Conservation (phyloP, 306 rosid genomes). For the Citrullus amarus region DNA sequence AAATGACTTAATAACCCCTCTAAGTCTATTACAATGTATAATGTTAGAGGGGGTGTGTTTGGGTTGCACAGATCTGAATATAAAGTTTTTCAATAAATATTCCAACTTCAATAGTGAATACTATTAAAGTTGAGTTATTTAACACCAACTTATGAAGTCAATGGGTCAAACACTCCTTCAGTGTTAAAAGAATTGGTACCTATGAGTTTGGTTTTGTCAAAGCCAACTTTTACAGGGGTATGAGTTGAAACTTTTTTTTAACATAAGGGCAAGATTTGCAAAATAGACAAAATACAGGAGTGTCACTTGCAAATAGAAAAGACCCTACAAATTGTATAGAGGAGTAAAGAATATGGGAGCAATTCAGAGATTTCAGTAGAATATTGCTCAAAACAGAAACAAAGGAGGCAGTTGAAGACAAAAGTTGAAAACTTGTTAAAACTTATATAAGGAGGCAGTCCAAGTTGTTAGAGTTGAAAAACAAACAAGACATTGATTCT, state of each 20-base stretch:
- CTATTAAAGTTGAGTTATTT: too few species aligned
- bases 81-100: too few species aligned
- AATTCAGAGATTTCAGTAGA: slow-evolving; percentile 1
- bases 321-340: not conserved
- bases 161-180: too few species aligned
- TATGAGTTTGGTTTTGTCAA: not conserved
- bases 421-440: not conserved
- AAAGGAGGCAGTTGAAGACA: slow-evolving; percentile 5
- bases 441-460: slow-evolving; percentile 22
- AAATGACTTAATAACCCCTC: not conserved
- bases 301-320: not conserved
- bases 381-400: not conserved
- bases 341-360: not conserved
- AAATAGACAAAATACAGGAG: not conserved
- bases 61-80: too few species aligned
- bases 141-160: too few species aligned
- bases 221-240: not conserved
- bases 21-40: too few species aligned
- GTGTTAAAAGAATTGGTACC: not conserved
- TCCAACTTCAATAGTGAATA: too few species aligned
- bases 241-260: not conserved
- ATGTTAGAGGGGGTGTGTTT: too few species aligned
- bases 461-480: slow-evolving; percentile 20
- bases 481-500: slow-evolving; percentile 28
- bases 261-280: not conserved